phyloP scores from a whole-genome alignment of 805 yeast species.

The Yarrowia phangngaensis region DNA sequence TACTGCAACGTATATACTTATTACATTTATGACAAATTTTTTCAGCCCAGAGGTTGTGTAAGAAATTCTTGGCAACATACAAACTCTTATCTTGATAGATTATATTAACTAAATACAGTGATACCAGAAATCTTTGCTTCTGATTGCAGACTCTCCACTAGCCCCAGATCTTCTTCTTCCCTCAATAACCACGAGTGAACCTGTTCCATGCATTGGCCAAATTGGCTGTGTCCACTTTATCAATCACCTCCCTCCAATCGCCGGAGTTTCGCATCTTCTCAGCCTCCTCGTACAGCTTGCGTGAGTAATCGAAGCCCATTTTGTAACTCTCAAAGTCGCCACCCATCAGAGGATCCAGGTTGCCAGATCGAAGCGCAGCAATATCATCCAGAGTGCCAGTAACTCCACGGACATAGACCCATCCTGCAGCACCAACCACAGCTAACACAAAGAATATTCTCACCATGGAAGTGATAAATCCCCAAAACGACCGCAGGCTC shows the following conservation, averaged over 20 bases:
- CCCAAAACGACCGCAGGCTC: constrained; percentile 15
- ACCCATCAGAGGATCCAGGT: constrained; percentile 19
- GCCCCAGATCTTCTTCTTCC: too few species aligned
- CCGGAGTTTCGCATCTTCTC: constrained; percentile 10
- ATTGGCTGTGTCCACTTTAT: constrained; percentile 18
- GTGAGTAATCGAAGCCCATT: constrained; percentile 18
- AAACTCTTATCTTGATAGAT: too few species aligned
- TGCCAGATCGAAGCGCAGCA: neutral
- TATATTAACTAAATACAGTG: too few species aligned
- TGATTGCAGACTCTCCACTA: too few species aligned
- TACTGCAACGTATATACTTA: too few species aligned
- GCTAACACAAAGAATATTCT: constrained; percentile 28
- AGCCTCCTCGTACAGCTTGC: constrained; percentile 26
- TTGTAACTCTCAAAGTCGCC: constrained; percentile 11
- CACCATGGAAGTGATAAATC: constrained; percentile 19
- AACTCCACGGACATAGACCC: constrained; percentile 23
- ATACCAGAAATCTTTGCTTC: too few species aligned
- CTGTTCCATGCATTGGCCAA: constrained; percentile 14
- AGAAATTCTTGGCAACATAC: too few species aligned
- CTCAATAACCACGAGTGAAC: constrained; percentile 9
- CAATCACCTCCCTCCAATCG: constrained; percentile 15
- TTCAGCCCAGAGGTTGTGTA: too few species aligned
- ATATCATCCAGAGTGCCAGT: constrained; percentile 12
- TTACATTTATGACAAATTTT: too few species aligned
- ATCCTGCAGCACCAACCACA: constrained; percentile 18